Base-by-base conservation (phyloP, 495 filamentous ascomycete genomes). In the Cladorrhinum samala region DNA sequence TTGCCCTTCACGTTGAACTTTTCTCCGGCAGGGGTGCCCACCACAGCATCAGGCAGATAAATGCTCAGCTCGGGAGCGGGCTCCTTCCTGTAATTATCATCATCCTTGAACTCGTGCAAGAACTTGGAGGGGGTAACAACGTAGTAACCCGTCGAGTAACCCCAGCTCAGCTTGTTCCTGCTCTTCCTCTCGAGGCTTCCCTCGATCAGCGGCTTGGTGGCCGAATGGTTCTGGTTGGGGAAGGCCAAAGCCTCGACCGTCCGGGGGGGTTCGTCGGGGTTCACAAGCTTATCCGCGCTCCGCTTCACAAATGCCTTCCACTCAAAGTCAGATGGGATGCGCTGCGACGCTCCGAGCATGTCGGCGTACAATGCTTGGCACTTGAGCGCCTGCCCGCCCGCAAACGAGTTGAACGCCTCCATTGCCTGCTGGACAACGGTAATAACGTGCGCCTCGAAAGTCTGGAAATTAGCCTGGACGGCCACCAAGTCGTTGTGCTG, bases 1-100 rank as follows among this genome's bases (percentile, higher is more conserved):
- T 97, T 98, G 60, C 93, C 94, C 74, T 95, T 95, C 67, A 98
- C 76, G 60, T 80, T 86, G 82, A 98, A 96, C 67, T 95, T 96
- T 57, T 81, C 77, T 39, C 85, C 91, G 56, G 76, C 80, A 38
- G 89, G 76, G 3, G 77, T 76, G 51, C 91, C 89, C 52, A 97
- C 77, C 20, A 81, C 70, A 62, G 91, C 94, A 64, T 98, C 94
- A 41, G 93, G 93, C 7, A 98, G 82, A 66, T 90, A 98, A 49
- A 98, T 83, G 19, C 86, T 90, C 8, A 91, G 74, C 66, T 97
- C 91, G 0, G 92, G 94, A 20, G 73, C 68, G 6, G 92, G 91
- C 54, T 98, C 94, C 58, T 79, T 78, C 48, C 78, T 79, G 63
- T 88, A 73, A 64, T 95, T 85, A 68, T 98, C 92, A 64, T 84